Conservation (phyloP, 305 asterid genomes). For the Solanum hybrid region DNA sequence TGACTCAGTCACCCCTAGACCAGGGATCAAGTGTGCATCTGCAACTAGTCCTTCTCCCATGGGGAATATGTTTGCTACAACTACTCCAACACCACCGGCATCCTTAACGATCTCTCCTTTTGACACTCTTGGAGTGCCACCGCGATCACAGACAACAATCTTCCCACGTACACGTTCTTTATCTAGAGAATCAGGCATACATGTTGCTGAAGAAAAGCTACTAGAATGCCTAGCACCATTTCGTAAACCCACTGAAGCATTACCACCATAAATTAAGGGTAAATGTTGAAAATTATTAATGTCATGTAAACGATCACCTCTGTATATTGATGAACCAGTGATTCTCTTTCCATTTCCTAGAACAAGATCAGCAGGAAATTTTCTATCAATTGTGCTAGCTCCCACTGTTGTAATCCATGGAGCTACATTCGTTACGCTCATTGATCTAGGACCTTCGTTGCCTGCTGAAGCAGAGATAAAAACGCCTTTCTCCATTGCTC, state of each 20-base stretch:
- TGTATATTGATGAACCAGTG: constrained; percentile 49
- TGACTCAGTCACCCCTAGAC: constrained; percentile 46
- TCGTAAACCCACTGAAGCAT: constrained; percentile 26
- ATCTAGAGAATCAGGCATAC: constrained; percentile 41
- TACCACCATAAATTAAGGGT: constrained; percentile 52
- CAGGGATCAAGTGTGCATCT: constrained; percentile 69
- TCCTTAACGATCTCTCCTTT: constrained; percentile 49
- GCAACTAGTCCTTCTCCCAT: constrained; percentile 76
- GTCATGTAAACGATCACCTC: constrained; percentile 13
- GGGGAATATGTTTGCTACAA: constrained; percentile 61
- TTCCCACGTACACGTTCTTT: constrained; percentile 44
- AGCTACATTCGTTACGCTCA: constrained; percentile 64
- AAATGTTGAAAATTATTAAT: background rate
- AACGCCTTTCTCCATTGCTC: constrained; percentile 64
- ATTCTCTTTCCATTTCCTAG: constrained; percentile 45
- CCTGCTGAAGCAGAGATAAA: constrained; percentile 75
- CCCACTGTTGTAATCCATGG: constrained; percentile 91
- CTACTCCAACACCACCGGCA: constrained; percentile 65
- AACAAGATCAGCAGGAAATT: constrained; percentile 54
- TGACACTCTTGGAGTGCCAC: constrained; percentile 53
- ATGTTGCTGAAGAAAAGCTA: constrained; percentile 36
- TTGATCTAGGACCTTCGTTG: constrained; percentile 53
- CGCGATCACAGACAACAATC: constrained; percentile 74
- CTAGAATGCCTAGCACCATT: constrained; percentile 16
- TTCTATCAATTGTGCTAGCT: constrained; percentile 74